Percentiles rank a stretch among this genome's conserved stretches.
Evolutionary conservation across 768 basidiomycete species (phyloP).

Genomic region (Rossbeevera mucosa): DNA sequence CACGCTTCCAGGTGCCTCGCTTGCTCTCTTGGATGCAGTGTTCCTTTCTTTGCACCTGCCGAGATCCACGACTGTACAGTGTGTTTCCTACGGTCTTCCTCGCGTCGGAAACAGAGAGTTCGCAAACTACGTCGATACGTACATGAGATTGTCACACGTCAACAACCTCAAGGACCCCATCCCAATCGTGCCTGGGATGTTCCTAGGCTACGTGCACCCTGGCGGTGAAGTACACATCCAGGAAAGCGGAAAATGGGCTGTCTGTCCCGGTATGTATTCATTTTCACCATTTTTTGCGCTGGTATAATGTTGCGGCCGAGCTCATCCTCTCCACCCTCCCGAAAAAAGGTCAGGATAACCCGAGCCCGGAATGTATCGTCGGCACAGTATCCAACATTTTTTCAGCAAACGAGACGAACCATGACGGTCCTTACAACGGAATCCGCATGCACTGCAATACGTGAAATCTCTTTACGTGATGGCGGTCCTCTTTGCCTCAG

Average conservation of each 20-base stretch:
- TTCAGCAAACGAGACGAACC: slow-evolving; percentile 36
- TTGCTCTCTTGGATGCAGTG: slow-evolving; percentile 32
- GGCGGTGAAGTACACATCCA: slow-evolving; percentile 41
- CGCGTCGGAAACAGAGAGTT: slow-evolving; percentile 54
- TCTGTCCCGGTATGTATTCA: slow-evolving; percentile 41
- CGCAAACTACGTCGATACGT: slow-evolving; percentile 49
- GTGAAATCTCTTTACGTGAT: neutral
- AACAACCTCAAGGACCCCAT: slow-evolving; percentile 44
- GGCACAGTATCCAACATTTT: slow-evolving; percentile 38
- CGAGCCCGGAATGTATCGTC: slow-evolving; percentile 30
- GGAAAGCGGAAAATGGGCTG: slow-evolving; percentile 43
- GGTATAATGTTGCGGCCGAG: neutral
- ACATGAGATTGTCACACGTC: slow-evolving; percentile 44
- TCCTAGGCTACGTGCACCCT: slow-evolving; percentile 38
- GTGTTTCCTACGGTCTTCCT: slow-evolving; percentile 33
- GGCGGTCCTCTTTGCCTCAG: neutral
- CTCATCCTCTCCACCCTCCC: neutral
- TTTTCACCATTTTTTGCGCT: neutral
- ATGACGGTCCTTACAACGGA: slow-evolving; percentile 37
- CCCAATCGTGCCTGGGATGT: slow-evolving; percentile 31
- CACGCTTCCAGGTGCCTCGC: slow-evolving; percentile 28
- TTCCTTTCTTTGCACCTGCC: slow-evolving; percentile 35
- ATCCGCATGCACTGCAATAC: slow-evolving; percentile 14
- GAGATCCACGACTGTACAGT: slow-evolving; percentile 22
- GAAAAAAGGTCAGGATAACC: slow-evolving; percentile 54